Base-by-base conservation (phyloP, 2,329 filamentous ascomycete genomes). In the Neocucurbitaria cava region DNA sequence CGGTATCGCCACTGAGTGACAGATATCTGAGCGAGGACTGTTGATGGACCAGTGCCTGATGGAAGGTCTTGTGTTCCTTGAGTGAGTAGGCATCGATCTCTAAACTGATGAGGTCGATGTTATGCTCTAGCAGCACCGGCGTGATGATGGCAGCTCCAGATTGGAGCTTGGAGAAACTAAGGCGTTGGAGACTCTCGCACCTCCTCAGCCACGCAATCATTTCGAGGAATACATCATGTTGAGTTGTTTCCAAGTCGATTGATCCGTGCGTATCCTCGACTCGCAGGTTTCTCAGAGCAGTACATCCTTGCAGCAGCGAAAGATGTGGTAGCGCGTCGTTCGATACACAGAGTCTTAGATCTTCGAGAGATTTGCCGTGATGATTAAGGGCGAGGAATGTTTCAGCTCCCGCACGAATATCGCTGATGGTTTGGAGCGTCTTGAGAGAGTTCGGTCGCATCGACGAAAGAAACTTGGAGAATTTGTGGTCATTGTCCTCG, bases 371-470 rank as follows among this genome's bases (percentile, higher is more conserved):
- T 38, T 78, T 70, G 13, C 78, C 74, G 60, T 88, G 85, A 20
- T 76, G 74, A 54, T 79, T 81, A 5, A 88, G 63, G 3, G 82
- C 81, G 23, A 78, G 69, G 42, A 89, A 82, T 0, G 86, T 84
- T 39, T 83, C 77, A 3, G 77, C 73, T 0, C 82, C 83, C 15
- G 89, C 78, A 2, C 79, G 75, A 58, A 85, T 85, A 36, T 79
- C 76, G 64, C 83, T 84, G 49, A 86, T 79, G 24, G 87, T 81
- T 52, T 85, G 78, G 51, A 91, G 86, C 18, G 80, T 81, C 51
- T 79, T 78, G 10, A 91, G 73, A 1, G 81, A 85, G 57, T 89
- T 82, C 2, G 81, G 78, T 17, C 75, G 79, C 44, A 91, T 78
- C 1, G 79, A 77, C 21, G 75, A 75, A 42, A 91, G 78, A 64